Base-by-base conservation (phyloP, 305 asterid species). In the Solanum hybrid region DNA sequence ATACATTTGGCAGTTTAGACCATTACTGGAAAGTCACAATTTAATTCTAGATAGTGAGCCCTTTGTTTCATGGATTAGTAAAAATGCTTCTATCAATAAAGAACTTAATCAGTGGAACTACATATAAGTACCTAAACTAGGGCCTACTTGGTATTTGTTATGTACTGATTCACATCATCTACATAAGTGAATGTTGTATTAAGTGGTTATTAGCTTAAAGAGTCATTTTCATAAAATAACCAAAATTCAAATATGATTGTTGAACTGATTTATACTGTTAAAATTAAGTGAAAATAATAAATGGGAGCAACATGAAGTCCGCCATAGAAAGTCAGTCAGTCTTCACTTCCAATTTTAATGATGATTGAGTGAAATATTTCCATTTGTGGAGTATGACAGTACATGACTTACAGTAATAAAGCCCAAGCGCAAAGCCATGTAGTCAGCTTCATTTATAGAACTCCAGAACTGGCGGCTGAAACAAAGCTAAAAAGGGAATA, bases 381-480 rank as follows among this genome's bases (percentile, higher is more conserved):
- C 80, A 66, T 7, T 86, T 22, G 40, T 84, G 72, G 45, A 86
- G 85, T 10, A 87, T 91, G 86, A 69, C 89, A 45, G 22, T 45
- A 17, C 29, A 84, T 29, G 75, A 89, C 95, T 94, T 93, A 95
- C 99, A 13, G 96, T 95, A 87, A 97, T 90, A 89, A 97, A 97
- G 64, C 98, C 99, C 37, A 94, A 88, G 89, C 99, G 94, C 89
- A 96, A 93, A 88, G 99, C 98, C 95, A 93, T 94, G 94, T 96
- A 97, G 93, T 97, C 99, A 14, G 98, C 97, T 91, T 95, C 98
- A 91, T 94, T 94, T 76, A 97, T 96, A 29, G 98, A 97, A 92
- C 96, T 95, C 99, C 99, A 97, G 89, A 97, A 97, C 81, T 95
- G 99, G 89, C 98, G 99, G 92, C 96, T 93, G 96, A 97, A 97